These are phyloP conservation scores for Penicillium ucsense DNA, from an alignment of 495 filamentous ascomycete species.

Conservation along the genomic window DNA sequence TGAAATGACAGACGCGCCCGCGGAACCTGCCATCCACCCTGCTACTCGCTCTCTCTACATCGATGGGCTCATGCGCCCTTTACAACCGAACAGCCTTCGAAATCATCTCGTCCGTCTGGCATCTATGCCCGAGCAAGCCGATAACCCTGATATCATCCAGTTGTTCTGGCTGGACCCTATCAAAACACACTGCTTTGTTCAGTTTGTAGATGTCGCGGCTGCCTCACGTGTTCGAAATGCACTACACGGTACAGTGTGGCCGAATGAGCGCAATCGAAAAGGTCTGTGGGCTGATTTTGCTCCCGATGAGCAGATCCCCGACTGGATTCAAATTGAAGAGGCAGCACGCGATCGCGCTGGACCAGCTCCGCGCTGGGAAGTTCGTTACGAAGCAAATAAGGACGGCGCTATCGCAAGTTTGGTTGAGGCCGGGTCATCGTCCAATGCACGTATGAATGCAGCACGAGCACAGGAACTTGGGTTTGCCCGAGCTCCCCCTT, in stretches of 20 bases:
- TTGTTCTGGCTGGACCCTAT: slow-evolving; percentile 76
- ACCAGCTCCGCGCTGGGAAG: slow-evolving; percentile 54
- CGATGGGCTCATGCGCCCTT: slow-evolving; percentile 78
- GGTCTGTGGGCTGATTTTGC: slow-evolving; percentile 86
- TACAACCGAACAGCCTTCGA: slow-evolving; percentile 54
- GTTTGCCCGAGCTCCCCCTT: slow-evolving; percentile 25
- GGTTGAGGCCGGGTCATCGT: slow-evolving; percentile 33
- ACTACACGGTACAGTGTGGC: slow-evolving; percentile 75
- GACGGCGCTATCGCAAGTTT: slow-evolving; percentile 49
- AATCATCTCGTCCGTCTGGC: slow-evolving; percentile 61
- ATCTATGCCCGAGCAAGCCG: slow-evolving; percentile 39
- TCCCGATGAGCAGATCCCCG: slow-evolving; percentile 58
- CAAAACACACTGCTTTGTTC: slow-evolving; percentile 76
- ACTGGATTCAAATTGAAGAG: slow-evolving; percentile 69
- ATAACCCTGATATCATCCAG: slow-evolving; percentile 44
- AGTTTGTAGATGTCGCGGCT: slow-evolving; percentile 54
- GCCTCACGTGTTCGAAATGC: slow-evolving; percentile 70
- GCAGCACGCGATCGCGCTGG: slow-evolving; percentile 36
- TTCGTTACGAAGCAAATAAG: slow-evolving; percentile 52
- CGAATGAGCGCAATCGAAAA: slow-evolving; percentile 76
- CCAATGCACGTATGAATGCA: slow-evolving; percentile 12
- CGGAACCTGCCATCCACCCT: slow-evolving; percentile 65
- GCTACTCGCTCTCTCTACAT: slow-evolving; percentile 87
- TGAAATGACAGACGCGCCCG: slow-evolving; percentile 34
- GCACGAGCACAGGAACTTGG: slow-evolving; percentile 16